Base-by-base conservation (phyloP, 257 asterid genomes). In the Ocimum tenuiflorum region DNA sequence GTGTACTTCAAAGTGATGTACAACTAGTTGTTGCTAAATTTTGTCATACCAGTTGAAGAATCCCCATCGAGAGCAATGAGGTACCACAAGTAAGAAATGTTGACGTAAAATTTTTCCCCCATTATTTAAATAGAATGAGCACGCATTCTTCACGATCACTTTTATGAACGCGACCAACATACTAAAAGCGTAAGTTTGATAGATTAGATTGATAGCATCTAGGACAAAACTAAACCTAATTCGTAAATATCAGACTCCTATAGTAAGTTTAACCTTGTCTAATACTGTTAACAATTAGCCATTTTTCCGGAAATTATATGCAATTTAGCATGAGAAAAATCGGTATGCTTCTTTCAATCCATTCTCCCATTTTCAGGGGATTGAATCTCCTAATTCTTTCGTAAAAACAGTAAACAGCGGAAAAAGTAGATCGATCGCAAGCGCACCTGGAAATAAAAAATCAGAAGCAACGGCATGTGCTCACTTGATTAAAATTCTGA, bases 361-460 rank as follows among this genome's bases (percentile, higher is more conserved):
- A 1, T 11, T 3, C 35, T 13, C 36, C 6, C 36, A 38, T 23
- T 3, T 39, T 35, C 58, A 23, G 6, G 2, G 33, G 27, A 0
- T 27, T 41, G 29, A 6, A 17, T 14, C 8, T 29, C 39, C 33
- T 63, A 8, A 62, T 22, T 63, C 27, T 27, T 35, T 38, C 23
- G 33, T 24, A 12, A 12, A 35, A 39, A 15, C 18, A 43, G n/a
- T n/a, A n/a, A n/a, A 43, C 13, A 29, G 8, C 1, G 14, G 6
- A 11, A 18, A 41, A 42, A 29, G n/a, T n/a, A 15, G 7, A 46
- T 18, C 8, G 58, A 68, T 56, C 41, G 49, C 46, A 59, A 36
- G 51, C 76, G n/a, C 70, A 70, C 80, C 73, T 70, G 73, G 24
- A 49, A 41, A 27, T 42, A 45, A 6, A 55, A 47, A 56, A 18